Base-by-base conservation (phyloP, 179 eudicot genomes). In the Patellifolia procumbens region DNA sequence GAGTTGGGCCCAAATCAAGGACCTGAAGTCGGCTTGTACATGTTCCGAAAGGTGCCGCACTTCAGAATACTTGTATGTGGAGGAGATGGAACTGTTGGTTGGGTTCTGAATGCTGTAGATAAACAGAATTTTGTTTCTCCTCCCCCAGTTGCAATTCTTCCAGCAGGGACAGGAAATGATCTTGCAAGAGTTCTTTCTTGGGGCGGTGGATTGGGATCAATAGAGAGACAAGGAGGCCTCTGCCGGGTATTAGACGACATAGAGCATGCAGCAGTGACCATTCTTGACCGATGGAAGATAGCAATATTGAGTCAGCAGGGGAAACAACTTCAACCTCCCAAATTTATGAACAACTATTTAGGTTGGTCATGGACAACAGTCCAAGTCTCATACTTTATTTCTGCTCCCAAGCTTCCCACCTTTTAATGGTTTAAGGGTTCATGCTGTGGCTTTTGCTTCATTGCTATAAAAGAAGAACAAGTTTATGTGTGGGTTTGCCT, bases 161-260 rank as follows among this genome's bases (percentile, higher is more conserved):
- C 99, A 68, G 98, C 99, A 3, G 99, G 99, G 76, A 96, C 99
- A n/a, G 99, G 99, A 46, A 96, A 96, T 86, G 99, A 96, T 78
- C 89, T 96, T 86, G 98, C 99, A 4, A 89, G 99, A 83, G 97
- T 96, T 86, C 87, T 96, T 80, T 90, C 96, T 63, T 96, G 99
- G 99, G 99, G 99, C 72, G 89, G 91, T 79, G 99, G 99, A 68
- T 75, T 96, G 82, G 96, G 99, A 10, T 77, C 92, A 77, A 88
- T 96, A 59, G 98, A 96, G 86, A 90, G 88, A 80, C 97, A 93
- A 76, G 99, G 99, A 59, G 98, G 98, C 32, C 96, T 96, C 74
- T 91, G 83, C 77, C 90, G 94, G 2, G 82, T 93, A 63, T 76
- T 96, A 83, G 89, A 89, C 53, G 90, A 96, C 83, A 90, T 96